Percentiles rank a stretch among this genome's conserved stretches.
Conservation (phyloP, 257 asterid species). For the Mitragyna speciosa region DNA sequence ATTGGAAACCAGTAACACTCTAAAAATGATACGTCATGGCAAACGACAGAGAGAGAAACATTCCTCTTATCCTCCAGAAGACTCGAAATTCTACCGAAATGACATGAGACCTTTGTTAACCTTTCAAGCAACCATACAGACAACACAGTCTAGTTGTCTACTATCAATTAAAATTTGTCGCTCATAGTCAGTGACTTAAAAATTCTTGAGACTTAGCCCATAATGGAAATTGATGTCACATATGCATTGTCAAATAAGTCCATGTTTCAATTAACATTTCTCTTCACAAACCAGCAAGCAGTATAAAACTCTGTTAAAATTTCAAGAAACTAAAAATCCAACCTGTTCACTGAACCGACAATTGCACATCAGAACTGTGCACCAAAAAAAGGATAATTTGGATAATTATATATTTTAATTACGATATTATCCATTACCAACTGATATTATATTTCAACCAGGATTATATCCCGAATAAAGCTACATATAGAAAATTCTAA, state of each 20-base stretch:
- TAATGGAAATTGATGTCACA: not conserved
- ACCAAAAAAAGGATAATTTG: not conserved
- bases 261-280: too few species aligned
- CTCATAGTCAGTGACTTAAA: not conserved
- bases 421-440: not conserved
- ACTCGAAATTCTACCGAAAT: not conserved
- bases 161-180: not conserved
- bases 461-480: not conserved
- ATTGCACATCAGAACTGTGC: not conserved
- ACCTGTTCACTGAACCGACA: not conserved
- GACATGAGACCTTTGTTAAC: not conserved
- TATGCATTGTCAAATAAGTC: too few species aligned
- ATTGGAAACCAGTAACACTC: not conserved
- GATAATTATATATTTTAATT: not conserved
- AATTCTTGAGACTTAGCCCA: not conserved
- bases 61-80: not conserved
- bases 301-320: too few species aligned
- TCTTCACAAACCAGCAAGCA: not conserved
- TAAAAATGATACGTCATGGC: constrained; percentile 2
- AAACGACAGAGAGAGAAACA: not conserved
- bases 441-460: not conserved
- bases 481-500: not conserved
- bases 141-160: not conserved
- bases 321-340: not conserved
- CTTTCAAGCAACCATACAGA: not conserved